Evolutionary conservation across 1,284 basidiomycete genomes (phyloP).

Genomic region (Lentinus polychrous): DNA sequence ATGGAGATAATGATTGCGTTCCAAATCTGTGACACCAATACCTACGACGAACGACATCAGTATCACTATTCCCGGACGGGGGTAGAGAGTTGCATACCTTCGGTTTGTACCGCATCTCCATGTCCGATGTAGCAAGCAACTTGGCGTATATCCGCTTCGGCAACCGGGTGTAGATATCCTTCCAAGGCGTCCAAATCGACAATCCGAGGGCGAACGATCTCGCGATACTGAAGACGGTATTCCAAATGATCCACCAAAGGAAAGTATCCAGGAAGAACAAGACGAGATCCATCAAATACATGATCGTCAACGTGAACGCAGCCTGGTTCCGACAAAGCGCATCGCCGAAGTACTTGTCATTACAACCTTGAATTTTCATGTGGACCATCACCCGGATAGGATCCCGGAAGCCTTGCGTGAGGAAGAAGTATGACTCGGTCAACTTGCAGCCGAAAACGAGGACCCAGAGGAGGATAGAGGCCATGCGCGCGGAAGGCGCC

Average conservation of each 20-base stretch:
- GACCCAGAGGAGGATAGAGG: slow-evolving; percentile 77
- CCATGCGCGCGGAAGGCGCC: slow-evolving; percentile 51
- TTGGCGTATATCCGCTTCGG: slow-evolving; percentile 96
- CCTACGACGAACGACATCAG: slow-evolving; percentile 40
- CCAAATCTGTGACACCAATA: slow-evolving; percentile 96
- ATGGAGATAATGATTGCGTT: slow-evolving; percentile 99
- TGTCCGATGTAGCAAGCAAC: slow-evolving; percentile 83
- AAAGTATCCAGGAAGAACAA: slow-evolving; percentile 97
- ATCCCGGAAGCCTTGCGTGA: slow-evolving; percentile 87
- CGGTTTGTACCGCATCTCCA: slow-evolving; percentile 96
- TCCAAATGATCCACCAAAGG: slow-evolving; percentile 98
- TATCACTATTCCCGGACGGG: background rate
- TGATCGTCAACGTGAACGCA: slow-evolving; percentile 87
- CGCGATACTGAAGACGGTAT: slow-evolving; percentile 87
- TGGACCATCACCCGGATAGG: slow-evolving; percentile 87
- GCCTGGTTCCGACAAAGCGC: slow-evolving; percentile 84
- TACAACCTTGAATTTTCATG: slow-evolving; percentile 87
- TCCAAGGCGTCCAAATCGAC: slow-evolving; percentile 97
- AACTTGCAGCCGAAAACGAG: slow-evolving; percentile 94
- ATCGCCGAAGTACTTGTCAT: slow-evolving; percentile 77
- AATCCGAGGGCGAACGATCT: slow-evolving; percentile 87
- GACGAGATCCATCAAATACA: slow-evolving; percentile 94
- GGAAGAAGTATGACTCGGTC: slow-evolving; percentile 92
- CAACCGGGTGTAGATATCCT: slow-evolving; percentile 86
- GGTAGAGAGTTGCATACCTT: slow-evolving; percentile 50